Conservation (phyloP, 2,329 filamentous ascomycete species). For the Bipolaris zeicola region DNA sequence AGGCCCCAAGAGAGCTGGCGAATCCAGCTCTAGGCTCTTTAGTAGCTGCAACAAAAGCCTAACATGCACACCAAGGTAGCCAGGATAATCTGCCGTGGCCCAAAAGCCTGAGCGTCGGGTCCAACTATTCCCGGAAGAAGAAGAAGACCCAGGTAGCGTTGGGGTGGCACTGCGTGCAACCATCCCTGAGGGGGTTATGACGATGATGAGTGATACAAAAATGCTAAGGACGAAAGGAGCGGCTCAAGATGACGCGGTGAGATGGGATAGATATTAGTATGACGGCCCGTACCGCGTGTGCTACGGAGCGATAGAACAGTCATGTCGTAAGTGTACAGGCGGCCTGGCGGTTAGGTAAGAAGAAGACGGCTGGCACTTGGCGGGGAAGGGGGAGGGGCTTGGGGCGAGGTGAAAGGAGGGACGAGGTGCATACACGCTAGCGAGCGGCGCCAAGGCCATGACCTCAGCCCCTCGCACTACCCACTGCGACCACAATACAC, state of each 20-base stretch:
- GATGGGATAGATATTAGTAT: not conserved
- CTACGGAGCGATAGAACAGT: not conserved
- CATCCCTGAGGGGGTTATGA: not conserved
- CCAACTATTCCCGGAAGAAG: not conserved
- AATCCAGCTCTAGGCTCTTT: not conserved
- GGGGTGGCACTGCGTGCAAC: constrained; percentile 3
- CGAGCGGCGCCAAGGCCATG: constrained; percentile 18
- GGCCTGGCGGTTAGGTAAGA: not conserved
- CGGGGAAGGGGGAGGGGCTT: too few relatives aligned
- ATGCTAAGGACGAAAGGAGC: not conserved
- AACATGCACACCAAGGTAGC: not conserved
- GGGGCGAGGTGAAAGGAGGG: too few relatives aligned
- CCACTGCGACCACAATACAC: not conserved
- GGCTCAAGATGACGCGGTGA: not conserved
- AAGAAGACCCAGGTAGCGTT: not conserved
- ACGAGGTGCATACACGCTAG: not conserved
- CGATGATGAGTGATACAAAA: not conserved
- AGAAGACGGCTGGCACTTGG: too few relatives aligned
- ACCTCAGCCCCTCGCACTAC: constrained; percentile 15
- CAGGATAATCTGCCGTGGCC: not conserved
- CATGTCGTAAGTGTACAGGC: not conserved
- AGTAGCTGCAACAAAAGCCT: not conserved
- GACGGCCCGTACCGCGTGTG: constrained; percentile 12
- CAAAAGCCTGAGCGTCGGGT: not conserved
- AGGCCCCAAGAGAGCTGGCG: not conserved